A percentile compares a stretch with the other conserved stretches of the same genome.
Conservation (phyloP, 179 eudicot species). For the Amaranthus tricolor region DNA sequence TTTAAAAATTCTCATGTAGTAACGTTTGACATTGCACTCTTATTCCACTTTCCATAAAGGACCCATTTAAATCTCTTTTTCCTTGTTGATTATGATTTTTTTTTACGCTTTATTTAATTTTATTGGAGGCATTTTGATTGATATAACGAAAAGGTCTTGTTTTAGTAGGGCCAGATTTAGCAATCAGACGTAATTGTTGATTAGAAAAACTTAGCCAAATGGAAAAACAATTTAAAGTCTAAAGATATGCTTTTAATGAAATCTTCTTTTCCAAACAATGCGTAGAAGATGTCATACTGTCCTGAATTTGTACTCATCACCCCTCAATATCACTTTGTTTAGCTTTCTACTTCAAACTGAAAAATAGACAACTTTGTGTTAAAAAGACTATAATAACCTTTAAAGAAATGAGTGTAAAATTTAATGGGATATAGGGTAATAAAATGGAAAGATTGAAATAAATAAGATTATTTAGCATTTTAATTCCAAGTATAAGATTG, state of each 20-base stretch:
- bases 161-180: slow-evolving; percentile 19
- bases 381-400: no score
- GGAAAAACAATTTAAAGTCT: not conserved
- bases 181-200: not conserved
- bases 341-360: not conserved
- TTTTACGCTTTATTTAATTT: not conserved
- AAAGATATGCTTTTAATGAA: slow-evolving; percentile 12
- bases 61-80: slow-evolving; percentile 4
- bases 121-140: not conserved
- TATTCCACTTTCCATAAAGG: not conserved
- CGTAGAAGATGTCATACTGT: slow-evolving; percentile 9
- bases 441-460: no score
- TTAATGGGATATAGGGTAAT: no score
- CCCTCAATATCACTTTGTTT: no score
- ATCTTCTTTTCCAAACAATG: slow-evolving; percentile 15
- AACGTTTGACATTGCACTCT: not conserved
- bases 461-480: no score
- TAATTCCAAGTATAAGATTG: no score
- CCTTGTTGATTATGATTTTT: slow-evolving; percentile 5
- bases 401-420: no score
- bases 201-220: not conserved
- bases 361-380: no score
- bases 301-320: slow-evolving; percentile 1
- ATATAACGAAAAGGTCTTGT: slow-evolving; percentile 10
- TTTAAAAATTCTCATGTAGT: not conserved